Evolutionary conservation across 257 asterid genomes (phyloP).

Genomic region (Plantago elongata): DNA sequence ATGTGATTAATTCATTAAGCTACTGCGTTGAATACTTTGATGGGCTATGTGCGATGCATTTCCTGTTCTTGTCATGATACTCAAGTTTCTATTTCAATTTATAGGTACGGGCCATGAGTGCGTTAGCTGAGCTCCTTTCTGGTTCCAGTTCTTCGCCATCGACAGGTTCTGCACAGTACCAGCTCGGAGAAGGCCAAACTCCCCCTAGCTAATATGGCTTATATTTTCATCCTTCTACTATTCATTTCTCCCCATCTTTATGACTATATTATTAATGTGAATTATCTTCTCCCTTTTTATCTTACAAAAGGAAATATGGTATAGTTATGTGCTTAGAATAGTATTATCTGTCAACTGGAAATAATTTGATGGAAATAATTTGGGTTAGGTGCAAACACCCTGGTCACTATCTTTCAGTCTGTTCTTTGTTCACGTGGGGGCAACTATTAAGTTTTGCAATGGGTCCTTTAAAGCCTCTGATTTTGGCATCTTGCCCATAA

Average conservation of each 20-base stretch:
- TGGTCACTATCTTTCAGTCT: conserved; percentile 24
- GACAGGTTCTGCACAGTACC: conserved; percentile 11
- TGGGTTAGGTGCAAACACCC: conserved; percentile 32
- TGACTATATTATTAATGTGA: conserved; percentile 32
- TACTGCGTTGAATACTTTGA: no score
- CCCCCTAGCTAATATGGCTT: conserved; percentile 35
- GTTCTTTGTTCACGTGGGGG: conserved; percentile 53
- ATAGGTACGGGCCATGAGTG: conserved; percentile 85
- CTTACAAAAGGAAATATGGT: conserved; percentile 13
- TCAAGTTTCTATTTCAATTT: background rate
- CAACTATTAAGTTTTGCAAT: conserved; percentile 28
- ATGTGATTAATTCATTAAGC: no score
- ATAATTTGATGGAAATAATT: conserved; percentile 27
- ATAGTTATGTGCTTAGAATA: conserved; percentile 12
- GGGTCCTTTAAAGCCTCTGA: conserved; percentile 22
- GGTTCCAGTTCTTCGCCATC: conserved; percentile 34
- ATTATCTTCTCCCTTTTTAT: conserved; percentile 24
- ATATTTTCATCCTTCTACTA: background rate
- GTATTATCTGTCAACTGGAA: conserved; percentile 16
- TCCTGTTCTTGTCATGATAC: background rate
- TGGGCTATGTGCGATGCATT: no score
- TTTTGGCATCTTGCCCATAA: conserved; percentile 14
- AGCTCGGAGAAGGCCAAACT: conserved; percentile 18
- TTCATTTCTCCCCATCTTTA: background rate
- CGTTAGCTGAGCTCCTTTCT: conserved; percentile 73